A percentile compares a stretch with the other conserved stretches of the same genome.
Evolutionary conservation across 2,329 filamentous ascomycete species (phyloP).

Genomic region (Aspergillus intermedius): DNA sequence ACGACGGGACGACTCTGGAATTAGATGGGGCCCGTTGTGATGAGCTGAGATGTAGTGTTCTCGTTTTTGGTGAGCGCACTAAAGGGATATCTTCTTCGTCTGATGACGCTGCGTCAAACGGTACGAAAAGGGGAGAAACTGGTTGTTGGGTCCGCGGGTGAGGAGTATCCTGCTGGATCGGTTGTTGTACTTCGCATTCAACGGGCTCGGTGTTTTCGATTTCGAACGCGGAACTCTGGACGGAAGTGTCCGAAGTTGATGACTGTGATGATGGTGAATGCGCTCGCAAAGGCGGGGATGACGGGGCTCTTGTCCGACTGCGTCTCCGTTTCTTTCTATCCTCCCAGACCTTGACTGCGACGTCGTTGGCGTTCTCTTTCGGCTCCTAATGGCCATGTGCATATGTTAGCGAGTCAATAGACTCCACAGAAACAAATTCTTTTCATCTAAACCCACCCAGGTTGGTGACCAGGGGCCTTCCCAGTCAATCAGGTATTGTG

Average conservation of each 20-base stretch:
- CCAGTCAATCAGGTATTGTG: conserved; percentile 35
- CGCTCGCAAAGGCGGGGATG: conserved; percentile 1
- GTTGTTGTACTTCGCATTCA: not conserved
- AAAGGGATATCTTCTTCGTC: not conserved
- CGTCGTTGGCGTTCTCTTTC: conserved; percentile 27
- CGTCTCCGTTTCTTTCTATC: conserved; percentile 14
- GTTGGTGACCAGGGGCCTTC: conserved; percentile 30
- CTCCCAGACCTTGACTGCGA: conserved; percentile 25
- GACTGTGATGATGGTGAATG: not conserved
- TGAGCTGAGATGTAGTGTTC: not conserved
- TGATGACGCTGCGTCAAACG: conserved; percentile 2
- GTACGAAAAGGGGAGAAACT: conserved; percentile 16
- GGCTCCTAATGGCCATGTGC: conserved; percentile 21
- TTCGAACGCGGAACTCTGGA: not conserved
- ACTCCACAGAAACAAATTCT: no score
- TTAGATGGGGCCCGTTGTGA: not conserved
- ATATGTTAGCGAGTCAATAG: conserved; percentile 5
- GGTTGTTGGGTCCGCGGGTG: not conserved
- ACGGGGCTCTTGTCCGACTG: conserved; percentile 2
- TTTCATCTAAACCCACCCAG: conserved; percentile 27
- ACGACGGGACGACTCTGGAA: not conserved
- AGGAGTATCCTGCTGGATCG: not conserved
- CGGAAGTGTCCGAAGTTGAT: not conserved
- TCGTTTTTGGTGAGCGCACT: not conserved
- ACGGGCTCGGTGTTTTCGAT: conserved; percentile 1